Evolutionary conservation across 306 rosid genomes (phyloP).

Genomic region (Trifolium pratense): DNA sequence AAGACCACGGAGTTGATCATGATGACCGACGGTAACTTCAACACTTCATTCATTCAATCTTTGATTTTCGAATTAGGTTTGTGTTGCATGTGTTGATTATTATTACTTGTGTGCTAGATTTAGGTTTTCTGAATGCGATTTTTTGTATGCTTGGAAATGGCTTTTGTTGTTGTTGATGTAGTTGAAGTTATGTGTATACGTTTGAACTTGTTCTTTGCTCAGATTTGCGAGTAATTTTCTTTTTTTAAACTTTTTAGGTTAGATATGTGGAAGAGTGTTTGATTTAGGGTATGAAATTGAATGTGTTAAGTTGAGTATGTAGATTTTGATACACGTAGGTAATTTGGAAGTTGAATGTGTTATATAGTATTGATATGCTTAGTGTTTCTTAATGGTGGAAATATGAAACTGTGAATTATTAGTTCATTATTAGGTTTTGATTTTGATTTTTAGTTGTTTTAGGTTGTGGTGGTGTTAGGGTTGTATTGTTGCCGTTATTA

Average conservation of each 20-base stretch:
- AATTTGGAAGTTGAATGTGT: neutral
- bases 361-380: neutral
- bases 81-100: constrained; percentile 40
- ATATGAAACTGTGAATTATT: neutral
- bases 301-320: neutral
- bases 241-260: neutral
- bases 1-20: too few species aligned
- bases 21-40: too few species aligned
- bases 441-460: neutral
- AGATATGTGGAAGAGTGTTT: neutral
- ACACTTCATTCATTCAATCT: too few species aligned
- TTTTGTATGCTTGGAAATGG: neutral
- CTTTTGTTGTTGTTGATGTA: neutral
- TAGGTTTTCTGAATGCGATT: neutral
- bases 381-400: neutral
- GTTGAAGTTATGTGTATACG: neutral
- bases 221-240: neutral
- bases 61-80: constrained; percentile 1
- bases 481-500: constrained; percentile 16
- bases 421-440: neutral
- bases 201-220: neutral
- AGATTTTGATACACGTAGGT: neutral
- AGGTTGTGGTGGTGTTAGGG: constrained; percentile 32
- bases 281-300: neutral
- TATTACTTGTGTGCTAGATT: neutral